Conservation (phyloP, 192 early-diverging fungal genomes). For the Podila epicladia region DNA sequence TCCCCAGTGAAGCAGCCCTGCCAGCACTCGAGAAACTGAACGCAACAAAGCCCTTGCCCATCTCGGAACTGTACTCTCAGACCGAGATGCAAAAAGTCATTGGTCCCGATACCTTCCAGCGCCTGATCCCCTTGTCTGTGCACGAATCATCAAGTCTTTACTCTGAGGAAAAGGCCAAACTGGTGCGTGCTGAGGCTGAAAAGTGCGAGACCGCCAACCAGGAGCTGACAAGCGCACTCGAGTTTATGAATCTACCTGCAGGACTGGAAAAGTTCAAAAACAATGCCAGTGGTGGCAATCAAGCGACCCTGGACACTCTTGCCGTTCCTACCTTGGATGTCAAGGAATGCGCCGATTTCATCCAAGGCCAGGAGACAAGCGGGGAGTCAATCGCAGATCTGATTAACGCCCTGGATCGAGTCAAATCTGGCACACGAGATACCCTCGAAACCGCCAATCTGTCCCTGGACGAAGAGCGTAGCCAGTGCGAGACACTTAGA, state of each 20-base stretch:
- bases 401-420: constrained; percentile 68
- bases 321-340: constrained; percentile 68
- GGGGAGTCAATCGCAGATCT: constrained; percentile 63
- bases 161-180: constrained; percentile 95
- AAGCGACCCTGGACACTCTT: constrained; percentile 58
- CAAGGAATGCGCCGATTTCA: constrained; percentile 66
- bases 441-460: constrained; percentile 71
- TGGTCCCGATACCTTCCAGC: constrained; percentile 88
- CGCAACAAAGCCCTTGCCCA: constrained; percentile 82
- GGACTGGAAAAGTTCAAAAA: constrained; percentile 83
- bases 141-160: constrained; percentile 94
- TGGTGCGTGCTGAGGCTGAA: constrained; percentile 85
- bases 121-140: constrained; percentile 91
- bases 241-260: constrained; percentile 87
- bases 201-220: constrained; percentile 83
- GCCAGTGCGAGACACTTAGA: constrained; percentile 79
- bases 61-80: constrained; percentile 76
- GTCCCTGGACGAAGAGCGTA: constrained; percentile 87
- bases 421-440: constrained; percentile 72
- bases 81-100: constrained; percentile 87
- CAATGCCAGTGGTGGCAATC: constrained; percentile 49
- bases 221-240: constrained; percentile 84
- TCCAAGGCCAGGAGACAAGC: constrained; percentile 65
- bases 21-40: constrained; percentile 86
- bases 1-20: constrained; percentile 82